Conservation (phyloP, 176 grass and related monocot species). For the Calamus simplicifolius region DNA sequence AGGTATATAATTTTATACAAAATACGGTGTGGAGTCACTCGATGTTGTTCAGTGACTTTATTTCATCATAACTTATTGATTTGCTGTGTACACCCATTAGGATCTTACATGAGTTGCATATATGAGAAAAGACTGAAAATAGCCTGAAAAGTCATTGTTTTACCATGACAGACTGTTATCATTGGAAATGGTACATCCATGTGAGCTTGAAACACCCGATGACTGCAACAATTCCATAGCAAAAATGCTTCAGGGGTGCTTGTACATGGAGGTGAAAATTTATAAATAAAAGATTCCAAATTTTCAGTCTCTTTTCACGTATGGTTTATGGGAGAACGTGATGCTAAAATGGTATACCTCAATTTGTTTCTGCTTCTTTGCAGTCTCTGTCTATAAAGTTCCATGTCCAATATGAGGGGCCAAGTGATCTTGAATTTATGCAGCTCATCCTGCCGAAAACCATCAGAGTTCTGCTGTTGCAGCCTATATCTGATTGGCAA, state of each 20-base stretch:
- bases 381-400: constrained; percentile 80
- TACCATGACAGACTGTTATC: constrained; percentile 27
- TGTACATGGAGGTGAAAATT: constrained; percentile 59
- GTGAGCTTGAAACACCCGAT: constrained; percentile 18
- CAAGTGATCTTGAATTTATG: constrained; percentile 27
- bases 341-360: too few species aligned
- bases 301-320: too few species aligned
- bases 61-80: too few species aligned
- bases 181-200: constrained; percentile 22
- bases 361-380: constrained; percentile 20
- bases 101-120: too few species aligned
- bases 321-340: too few species aligned
- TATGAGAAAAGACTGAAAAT: too few species aligned
- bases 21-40: too few species aligned
- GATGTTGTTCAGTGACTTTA: too few species aligned
- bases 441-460: constrained; percentile 45
- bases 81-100: too few species aligned
- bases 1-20: too few species aligned
- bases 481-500: constrained; percentile 45
- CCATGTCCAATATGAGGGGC: constrained; percentile 26
- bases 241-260: constrained; percentile 38
- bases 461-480: constrained; percentile 57
- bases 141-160: background rate
- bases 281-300: background rate
- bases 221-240: constrained; percentile 41